These are phyloP conservation scores for Chrysophaeum taylorii DNA, from an alignment of 352 stramenopile species.

Conservation along the genomic window DNA sequence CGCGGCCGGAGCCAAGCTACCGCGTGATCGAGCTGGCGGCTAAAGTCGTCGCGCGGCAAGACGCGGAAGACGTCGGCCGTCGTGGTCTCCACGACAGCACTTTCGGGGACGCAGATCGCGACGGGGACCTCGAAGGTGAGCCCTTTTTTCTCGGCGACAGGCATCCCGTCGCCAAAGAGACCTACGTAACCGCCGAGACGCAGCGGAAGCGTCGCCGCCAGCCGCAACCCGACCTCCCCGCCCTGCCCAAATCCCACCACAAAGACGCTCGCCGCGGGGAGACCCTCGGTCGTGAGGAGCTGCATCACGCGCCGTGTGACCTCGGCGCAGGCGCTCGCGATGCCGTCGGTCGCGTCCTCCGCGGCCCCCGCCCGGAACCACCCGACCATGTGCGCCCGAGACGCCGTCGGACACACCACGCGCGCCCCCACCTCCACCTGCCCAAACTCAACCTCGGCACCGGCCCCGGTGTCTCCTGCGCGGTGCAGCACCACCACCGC, in stretches of 20 bases:
- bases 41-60: not conserved
- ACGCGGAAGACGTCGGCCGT: not conserved
- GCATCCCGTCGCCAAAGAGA: not conserved
- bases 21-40: not conserved
- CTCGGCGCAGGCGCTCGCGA: not conserved
- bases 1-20: not conserved
- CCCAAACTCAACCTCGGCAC: not conserved
- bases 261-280: constrained; percentile 1
- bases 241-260: constrained; percentile 2
- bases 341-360: not conserved
- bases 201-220: not conserved
- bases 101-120: not conserved
- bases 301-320: not conserved
- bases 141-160: not conserved
- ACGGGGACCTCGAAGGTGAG: not conserved
- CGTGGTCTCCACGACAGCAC: not conserved
- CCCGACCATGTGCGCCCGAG: not conserved
- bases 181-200: constrained; percentile 3
- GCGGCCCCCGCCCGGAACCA: not conserved
- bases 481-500: constrained; percentile 8
- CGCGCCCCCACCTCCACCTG: not conserved
- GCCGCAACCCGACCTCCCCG: not conserved
- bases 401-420: not conserved
- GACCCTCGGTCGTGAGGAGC: not conserved
- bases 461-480: not conserved